These are phyloP conservation scores for Fusarium sp. DNA, from an alignment of 2,329 filamentous ascomycete genomes.

Conservation along the genomic window DNA sequence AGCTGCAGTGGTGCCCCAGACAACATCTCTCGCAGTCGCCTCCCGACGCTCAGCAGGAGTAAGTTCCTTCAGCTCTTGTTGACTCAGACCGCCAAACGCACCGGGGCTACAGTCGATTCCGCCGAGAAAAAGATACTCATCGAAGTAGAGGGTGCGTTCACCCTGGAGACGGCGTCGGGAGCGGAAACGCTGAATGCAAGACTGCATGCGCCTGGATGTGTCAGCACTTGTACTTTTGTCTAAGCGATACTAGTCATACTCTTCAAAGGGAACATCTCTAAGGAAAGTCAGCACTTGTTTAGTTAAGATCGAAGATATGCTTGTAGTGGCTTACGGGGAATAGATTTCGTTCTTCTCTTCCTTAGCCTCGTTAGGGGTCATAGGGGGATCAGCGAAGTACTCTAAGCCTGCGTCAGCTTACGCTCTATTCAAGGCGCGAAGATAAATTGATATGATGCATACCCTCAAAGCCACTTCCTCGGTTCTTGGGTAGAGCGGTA, in stretches of 20 bases:
- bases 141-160: slow-evolving; percentile 75
- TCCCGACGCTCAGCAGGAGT: slow-evolving; percentile 74
- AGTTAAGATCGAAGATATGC: not conserved
- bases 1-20: slow-evolving; percentile 63
- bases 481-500: slow-evolving; percentile 59
- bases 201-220: slow-evolving; percentile 79
- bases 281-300: slow-evolving; percentile 36
- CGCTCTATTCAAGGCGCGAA: not conserved
- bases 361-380: slow-evolving; percentile 77
- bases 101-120: slow-evolving; percentile 75
- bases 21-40: slow-evolving; percentile 74
- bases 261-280: slow-evolving; percentile 68
- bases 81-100: slow-evolving; percentile 73
- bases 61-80: slow-evolving; percentile 68
- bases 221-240: slow-evolving; percentile 27
- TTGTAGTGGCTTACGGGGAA: slow-evolving; percentile 63
- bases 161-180: slow-evolving; percentile 80
- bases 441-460: slow-evolving; percentile 9
- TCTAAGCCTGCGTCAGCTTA: slow-evolving; percentile 59
- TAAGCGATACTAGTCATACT: slow-evolving; percentile 58
- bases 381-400: slow-evolving; percentile 83
- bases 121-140: slow-evolving; percentile 85
- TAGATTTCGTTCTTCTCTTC: slow-evolving; percentile 79
- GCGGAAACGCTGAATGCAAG: slow-evolving; percentile 86
- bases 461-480: slow-evolving; percentile 80